Conservation (phyloP, 2,329 filamentous ascomycete genomes). For the Aspergillus calidoustus region DNA sequence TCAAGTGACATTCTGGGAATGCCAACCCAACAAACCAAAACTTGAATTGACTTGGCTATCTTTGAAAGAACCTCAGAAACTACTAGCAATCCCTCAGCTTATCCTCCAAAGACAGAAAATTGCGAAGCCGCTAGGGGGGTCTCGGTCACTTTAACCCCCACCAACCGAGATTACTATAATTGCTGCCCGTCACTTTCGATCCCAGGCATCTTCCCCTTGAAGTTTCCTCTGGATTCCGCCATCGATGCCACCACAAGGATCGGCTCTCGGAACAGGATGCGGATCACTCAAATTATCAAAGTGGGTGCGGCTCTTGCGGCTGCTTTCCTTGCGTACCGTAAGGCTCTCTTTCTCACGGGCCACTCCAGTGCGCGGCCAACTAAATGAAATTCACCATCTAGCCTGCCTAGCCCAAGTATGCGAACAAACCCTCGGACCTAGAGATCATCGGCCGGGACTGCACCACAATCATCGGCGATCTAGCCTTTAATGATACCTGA, state of each 20-base stretch:
- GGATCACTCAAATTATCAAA: background rate
- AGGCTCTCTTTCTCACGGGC: background rate
- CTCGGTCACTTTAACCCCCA: background rate
- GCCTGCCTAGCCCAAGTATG: background rate
- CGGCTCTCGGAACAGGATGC: background rate
- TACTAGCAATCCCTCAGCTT: too few species aligned
- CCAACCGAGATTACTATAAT: background rate
- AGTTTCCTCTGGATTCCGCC: background rate
- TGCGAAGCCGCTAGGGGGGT: background rate
- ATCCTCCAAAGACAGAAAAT: too few species aligned
- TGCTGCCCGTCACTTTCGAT: background rate
- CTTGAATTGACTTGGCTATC: too few species aligned
- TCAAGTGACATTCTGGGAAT: too few species aligned
- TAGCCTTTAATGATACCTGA: background rate
- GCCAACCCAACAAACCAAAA: too few species aligned
- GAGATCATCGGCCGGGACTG: background rate
- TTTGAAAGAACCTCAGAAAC: too few species aligned
- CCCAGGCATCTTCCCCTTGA: background rate
- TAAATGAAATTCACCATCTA: background rate
- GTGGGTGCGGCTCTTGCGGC: conserved; percentile 1
- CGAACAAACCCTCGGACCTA: background rate
- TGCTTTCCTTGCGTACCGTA: background rate
- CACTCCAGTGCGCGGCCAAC: background rate
- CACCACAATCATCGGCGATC: background rate
- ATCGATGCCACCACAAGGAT: background rate